Evolutionary conservation across 305 asterid species (phyloP), one percentile per base, ranked within the genome.

Genomic region (Solanum hybrid): DNA sequence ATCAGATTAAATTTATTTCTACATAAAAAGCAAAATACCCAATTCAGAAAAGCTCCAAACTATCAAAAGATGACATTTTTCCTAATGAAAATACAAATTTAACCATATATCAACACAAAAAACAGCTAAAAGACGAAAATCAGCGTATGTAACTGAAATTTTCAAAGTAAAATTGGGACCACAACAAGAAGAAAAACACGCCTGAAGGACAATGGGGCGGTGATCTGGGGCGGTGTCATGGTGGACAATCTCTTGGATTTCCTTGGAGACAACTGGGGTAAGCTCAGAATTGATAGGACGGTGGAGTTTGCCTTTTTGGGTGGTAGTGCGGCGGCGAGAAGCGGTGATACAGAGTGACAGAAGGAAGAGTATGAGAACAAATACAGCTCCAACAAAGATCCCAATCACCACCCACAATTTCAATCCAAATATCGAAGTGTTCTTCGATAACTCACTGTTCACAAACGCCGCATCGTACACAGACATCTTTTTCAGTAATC

Each of bases 221-320:
- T 92, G 96, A 92, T 94, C 97, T 72, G 95, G 94, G 88, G 91
- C 93, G 1, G 94, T 86, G 34, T 93, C 92, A 69, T 93, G 92
- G 82, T 91, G 94, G 22, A 93, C 94, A 91, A 95, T 94, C 96
- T 95, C 99, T 90, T 91, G 94, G 79, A 96, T 95, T 90, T 97
- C 98, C 92, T 95, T 97, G n/a, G 96, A 93, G 17, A 93, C 92
- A 40, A 93, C 94, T 8, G 98, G 98, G 71, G 98, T 93, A 85
- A 85, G 88, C 85, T 94, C 98, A 3, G 89, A 37, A 51, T 92
- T 87, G 51, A 91, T 89, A 78, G 89, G 81, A n/a, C 91, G 94
- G 88, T 75, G 92, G 87, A 87, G 91, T 87, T 93, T 94, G 2
- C 92, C 91, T 88, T 91, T 89, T 20, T 31, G 42, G 40, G 42